These are phyloP conservation scores for Astragalus membranaceus DNA, from an alignment of 306 rosid species.

Conservation along the genomic window DNA sequence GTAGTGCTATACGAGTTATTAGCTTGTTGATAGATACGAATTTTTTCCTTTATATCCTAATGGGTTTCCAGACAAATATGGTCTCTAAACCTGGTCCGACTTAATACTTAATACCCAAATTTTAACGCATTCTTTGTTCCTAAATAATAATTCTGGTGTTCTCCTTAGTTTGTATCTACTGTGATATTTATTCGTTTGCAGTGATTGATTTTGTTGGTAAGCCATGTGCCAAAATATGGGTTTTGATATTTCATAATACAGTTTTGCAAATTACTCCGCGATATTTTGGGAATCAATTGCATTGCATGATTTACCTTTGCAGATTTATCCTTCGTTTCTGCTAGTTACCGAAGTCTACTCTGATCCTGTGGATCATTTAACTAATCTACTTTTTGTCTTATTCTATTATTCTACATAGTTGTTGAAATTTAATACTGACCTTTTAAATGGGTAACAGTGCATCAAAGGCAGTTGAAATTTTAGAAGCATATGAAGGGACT, in stretches of 20 bases:
- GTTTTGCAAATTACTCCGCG: neutral
- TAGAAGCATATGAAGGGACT: constrained; percentile 99
- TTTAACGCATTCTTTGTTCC: neutral
- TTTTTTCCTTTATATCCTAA: neutral
- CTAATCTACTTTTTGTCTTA: neutral
- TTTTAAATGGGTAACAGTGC: constrained; percentile 43
- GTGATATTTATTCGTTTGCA: neutral
- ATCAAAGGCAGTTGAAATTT: constrained; percentile 88
- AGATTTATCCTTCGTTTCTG: neutral
- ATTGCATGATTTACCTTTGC: neutral
- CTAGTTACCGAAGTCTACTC: neutral
- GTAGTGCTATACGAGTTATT: neutral
- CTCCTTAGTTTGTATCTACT: neutral
- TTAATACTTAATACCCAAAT: neutral
- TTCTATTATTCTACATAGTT: neutral
- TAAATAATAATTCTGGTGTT: neutral
- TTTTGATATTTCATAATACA: neutral
- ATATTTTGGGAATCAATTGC: neutral
- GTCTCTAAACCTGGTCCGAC: neutral
- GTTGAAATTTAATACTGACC: constrained; percentile 6
- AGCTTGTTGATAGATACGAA: neutral
- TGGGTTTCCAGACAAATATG: neutral
- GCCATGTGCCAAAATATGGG: neutral
- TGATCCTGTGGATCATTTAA: neutral
- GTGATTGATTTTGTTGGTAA: neutral